phyloP scores from a whole-genome alignment of 1,284 basidiomycete genomes.

The Jaminaea rosea region DNA sequence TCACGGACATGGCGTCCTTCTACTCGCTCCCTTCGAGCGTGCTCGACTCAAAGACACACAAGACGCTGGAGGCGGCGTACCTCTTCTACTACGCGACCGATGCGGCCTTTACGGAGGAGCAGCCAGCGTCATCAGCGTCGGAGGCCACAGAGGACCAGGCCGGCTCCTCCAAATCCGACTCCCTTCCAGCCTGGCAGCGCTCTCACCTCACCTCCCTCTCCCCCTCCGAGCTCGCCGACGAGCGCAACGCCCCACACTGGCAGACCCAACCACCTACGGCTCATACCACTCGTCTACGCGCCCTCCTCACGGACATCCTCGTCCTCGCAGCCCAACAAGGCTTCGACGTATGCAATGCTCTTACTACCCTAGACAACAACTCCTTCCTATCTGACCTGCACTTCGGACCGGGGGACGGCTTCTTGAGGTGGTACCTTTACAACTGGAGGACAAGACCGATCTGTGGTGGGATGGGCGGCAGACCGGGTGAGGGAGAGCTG shows the following conservation, averaged over 20 bases:
- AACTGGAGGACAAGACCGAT: conserved; percentile 41
- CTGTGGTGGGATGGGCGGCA: conserved; percentile 36
- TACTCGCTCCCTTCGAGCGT: conserved; percentile 90
- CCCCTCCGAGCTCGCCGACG: conserved; percentile 26
- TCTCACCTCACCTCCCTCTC: conserved; percentile 22
- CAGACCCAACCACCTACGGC: conserved; percentile 53
- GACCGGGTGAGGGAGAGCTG: conserved; percentile 34
- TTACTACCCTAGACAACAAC: conserved; percentile 90
- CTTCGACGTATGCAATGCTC: conserved; percentile 92
- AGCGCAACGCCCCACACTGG: conserved; percentile 21
- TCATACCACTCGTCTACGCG: conserved; percentile 64
- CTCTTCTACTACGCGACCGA: conserved; percentile 72
- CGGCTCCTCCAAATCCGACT: conserved; percentile 2
- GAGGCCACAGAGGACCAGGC: conserved; percentile 6
- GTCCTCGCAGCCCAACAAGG: conserved; percentile 67
- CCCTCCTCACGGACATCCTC: conserved; percentile 67
- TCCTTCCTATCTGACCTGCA: conserved; percentile 65
- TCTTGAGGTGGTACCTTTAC: conserved; percentile 77
- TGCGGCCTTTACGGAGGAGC: conserved; percentile 16
- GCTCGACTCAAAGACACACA: conserved; percentile 54
- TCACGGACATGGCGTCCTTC: conserved; percentile 95
- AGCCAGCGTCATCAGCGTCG: neutral
- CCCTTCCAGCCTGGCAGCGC: conserved; percentile 18
- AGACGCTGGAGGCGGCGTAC: conserved; percentile 74
- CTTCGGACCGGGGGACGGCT: conserved; percentile 84